These are phyloP conservation scores for Apiospora marii DNA, from an alignment of 2,329 filamentous ascomycete genomes.

Conservation along the genomic window DNA sequence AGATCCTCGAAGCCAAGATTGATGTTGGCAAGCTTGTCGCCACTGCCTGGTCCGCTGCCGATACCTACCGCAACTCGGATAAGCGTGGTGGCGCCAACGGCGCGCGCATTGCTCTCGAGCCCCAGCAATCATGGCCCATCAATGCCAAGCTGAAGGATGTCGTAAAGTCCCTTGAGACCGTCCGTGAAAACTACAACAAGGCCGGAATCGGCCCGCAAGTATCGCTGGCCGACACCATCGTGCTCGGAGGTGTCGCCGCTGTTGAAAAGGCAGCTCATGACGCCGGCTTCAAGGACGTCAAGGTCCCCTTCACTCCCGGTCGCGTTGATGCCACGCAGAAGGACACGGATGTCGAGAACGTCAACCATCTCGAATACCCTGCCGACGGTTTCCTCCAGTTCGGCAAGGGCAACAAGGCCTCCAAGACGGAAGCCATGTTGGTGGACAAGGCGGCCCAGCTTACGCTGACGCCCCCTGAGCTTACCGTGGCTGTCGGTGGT, in stretches of 20 bases:
- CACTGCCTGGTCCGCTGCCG: constrained; percentile 74
- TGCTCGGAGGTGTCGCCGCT: constrained; percentile 74
- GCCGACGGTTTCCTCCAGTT: constrained; percentile 86
- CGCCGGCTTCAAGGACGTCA: constrained; percentile 52
- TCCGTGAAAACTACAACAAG: constrained; percentile 73
- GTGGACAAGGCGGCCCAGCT: constrained; percentile 77
- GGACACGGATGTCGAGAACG: constrained; percentile 72
- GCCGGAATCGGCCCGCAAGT: constrained; percentile 68
- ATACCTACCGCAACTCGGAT: constrained; percentile 77
- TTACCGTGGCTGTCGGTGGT: constrained; percentile 76
- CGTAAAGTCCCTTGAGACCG: constrained; percentile 65
- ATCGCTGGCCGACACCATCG: constrained; percentile 80
- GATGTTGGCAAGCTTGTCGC: constrained; percentile 68
- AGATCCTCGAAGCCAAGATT: constrained; percentile 70
- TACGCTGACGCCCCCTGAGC: constrained; percentile 73
- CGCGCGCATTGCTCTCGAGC: constrained; percentile 76
- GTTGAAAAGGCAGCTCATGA: constrained; percentile 73
- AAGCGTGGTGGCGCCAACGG: constrained; percentile 87
- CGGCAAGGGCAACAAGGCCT: constrained; percentile 66
- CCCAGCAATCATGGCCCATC: constrained; percentile 75
- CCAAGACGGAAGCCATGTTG: constrained; percentile 72
- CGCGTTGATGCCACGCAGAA: constrained; percentile 76
- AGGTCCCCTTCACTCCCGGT: constrained; percentile 77
- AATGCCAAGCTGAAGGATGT: constrained; percentile 75
- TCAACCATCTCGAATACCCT: constrained; percentile 70